Base-by-base conservation (phyloP, 805 yeast species). In the Yamadazyma sp. region DNA sequence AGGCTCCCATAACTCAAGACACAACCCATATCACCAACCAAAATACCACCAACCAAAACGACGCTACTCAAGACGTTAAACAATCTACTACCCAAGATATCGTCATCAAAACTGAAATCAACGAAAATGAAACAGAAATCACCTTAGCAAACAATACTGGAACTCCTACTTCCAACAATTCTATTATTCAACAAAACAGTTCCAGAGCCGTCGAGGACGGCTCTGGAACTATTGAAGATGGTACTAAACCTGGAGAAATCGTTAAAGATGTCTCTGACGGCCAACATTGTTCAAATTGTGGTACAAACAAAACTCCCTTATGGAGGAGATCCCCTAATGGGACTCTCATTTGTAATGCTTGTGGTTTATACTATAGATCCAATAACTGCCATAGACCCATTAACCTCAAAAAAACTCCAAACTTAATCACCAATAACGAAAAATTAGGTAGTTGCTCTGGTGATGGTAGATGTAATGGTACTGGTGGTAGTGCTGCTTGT, bases 401-500 rank as follows among this genome's bases (percentile, higher is more conserved):
- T 10, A 73, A 79, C 47, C 61, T 80, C 48, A 79, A 79, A 48
- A 63, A 80, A 31, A 78, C 80, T 1, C 79, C 80, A 4, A 70
- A 66, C 41, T 61, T 73, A 13, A 68, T 76, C 1, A 48, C 68
- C 4, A 50, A 60, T 9, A 55, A 60, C 25, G 53, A 45, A n/a
- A 60, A 63, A 19, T 62, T 53, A 25, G 88, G 87, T 2, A 67
- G 80, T 4, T 82, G 89, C 48, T 73, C 78, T 23, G 89, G 89
- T 2, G 81, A 79, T 45, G 88, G 95, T 4, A 70, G 78, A 40
- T 86, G 95, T 56, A 85, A 86, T 50, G 95, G 95, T 3, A 85
- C 89, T 3, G 95, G 95, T 5, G 95, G 95, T 1, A 60, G 87
- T 2, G 70, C 70, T 5, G 86, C 86, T 3, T 86, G 95, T 56